phyloP scores from a whole-genome alignment of 306 rosid genomes.

The Dicorynia guianensis region DNA sequence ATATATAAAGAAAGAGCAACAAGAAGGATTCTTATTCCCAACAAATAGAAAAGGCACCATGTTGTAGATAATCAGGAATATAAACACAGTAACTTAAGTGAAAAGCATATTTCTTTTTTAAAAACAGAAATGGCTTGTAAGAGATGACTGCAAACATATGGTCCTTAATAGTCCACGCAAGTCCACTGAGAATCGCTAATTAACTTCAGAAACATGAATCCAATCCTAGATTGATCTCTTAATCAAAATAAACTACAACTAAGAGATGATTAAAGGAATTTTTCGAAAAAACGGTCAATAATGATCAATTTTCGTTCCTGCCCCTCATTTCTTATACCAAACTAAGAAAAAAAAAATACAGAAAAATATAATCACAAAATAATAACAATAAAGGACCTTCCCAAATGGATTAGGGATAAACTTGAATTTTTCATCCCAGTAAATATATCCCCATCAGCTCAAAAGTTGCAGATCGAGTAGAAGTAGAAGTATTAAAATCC shows the following conservation, averaged over 20 bases:
- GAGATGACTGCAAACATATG: background rate
- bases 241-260: too few species aligned
- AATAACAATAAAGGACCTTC: background rate
- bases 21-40: constrained; percentile 48
- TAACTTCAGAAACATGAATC: background rate
- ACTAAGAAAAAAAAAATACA: background rate
- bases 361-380: background rate
- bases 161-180: too few species aligned
- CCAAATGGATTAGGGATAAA: background rate
- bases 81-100: background rate
- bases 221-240: background rate
- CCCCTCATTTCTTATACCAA: background rate
- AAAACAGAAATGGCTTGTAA: background rate
- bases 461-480: constrained; percentile 14
- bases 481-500: background rate
- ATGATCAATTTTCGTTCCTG: too few species aligned
- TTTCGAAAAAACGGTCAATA: background rate
- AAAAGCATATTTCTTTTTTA: background rate
- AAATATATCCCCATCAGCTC: background rate
- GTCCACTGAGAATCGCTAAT: constrained; percentile 4
- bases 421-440: background rate
- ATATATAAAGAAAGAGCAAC: background rate
- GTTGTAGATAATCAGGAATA: constrained; percentile 40
- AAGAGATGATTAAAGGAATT: background rate
- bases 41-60: background rate